Conservation (phyloP, 768 basidiomycete species). For the Pulveroboletus sp. region DNA sequence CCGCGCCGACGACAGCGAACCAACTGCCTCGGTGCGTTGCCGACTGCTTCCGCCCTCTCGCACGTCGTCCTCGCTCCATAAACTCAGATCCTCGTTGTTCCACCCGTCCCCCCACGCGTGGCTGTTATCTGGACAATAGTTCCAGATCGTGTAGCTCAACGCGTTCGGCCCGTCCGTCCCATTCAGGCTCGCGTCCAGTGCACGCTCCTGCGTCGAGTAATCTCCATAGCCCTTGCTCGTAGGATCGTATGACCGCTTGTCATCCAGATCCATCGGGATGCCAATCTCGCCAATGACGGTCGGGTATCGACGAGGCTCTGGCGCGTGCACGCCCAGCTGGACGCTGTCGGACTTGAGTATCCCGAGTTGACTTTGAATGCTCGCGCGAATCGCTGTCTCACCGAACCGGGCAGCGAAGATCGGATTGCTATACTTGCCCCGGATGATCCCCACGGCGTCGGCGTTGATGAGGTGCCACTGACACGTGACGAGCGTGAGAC, state of each 20-base stretch:
- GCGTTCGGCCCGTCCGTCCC: conserved; percentile 72
- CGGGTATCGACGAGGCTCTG: conserved; percentile 48
- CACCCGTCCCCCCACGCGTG: conserved; percentile 94
- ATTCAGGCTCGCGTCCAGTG: conserved; percentile 82
- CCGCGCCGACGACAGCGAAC: conserved; percentile 8
- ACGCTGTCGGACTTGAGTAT: conserved; percentile 70
- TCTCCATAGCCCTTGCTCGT: conserved; percentile 54
- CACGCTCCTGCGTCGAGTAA: conserved; percentile 71
- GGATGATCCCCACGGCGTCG: conserved; percentile 86
- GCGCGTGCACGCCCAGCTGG: conserved; percentile 44
- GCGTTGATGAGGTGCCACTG: conserved; percentile 97
- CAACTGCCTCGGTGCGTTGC: neutral
- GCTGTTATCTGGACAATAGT: conserved; percentile 75
- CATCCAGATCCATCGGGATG: conserved; percentile 92
- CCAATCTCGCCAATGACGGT: conserved; percentile 96
- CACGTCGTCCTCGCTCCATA: conserved; percentile 81
- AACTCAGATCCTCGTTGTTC: conserved; percentile 92
- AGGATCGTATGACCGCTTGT: conserved; percentile 72
- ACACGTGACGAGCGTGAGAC: conserved; percentile 85
- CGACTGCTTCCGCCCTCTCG: neutral
- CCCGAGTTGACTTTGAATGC: conserved; percentile 77
- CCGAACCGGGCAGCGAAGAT: conserved; percentile 78
- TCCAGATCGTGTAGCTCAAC: conserved; percentile 84
- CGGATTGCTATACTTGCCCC: conserved; percentile 70
- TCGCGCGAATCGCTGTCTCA: conserved; percentile 75